Conservation (phyloP, 352 stramenopile species). For the Globisporangium rhizosaccharum region DNA sequence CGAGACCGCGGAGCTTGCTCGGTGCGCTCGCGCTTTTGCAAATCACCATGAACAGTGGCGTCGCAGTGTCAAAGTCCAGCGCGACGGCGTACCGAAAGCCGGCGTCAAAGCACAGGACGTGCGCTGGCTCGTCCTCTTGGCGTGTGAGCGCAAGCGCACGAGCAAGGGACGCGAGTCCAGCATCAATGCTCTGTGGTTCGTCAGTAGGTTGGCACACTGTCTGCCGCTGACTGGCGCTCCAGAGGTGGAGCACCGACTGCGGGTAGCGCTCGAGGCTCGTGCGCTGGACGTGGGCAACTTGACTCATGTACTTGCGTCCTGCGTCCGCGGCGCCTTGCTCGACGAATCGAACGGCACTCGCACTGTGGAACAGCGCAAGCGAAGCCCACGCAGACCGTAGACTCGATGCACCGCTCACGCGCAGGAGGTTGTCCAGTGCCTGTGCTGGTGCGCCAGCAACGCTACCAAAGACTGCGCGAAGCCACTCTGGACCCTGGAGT, state of each 20-base stretch:
- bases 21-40: conserved; percentile 32
- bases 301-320: neutral
- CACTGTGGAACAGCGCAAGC: conserved; percentile 27
- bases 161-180: neutral
- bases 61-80: conserved; percentile 22
- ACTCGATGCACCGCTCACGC: conserved; percentile 8
- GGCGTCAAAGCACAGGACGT: conserved; percentile 35
- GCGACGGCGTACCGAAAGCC: conserved; percentile 23
- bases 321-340: conserved; percentile 11
- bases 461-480: conserved; percentile 15
- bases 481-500: conserved; percentile 25
- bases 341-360: conserved; percentile 17
- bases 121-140: conserved; percentile 15
- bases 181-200: neutral
- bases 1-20: conserved; percentile 30
- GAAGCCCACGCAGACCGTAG: conserved; percentile 26
- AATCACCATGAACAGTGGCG: conserved; percentile 27
- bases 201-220: neutral
- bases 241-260: conserved; percentile 30
- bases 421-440: conserved; percentile 22
- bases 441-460: conserved; percentile 17
- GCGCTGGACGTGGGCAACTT: conserved; percentile 10
- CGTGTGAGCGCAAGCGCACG: conserved; percentile 8
- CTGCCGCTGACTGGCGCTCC: conserved; percentile 19
- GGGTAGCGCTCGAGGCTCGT: conserved; percentile 19